These are phyloP conservation scores for Leptographium galeiforme DNA, from an alignment of 2,329 filamentous ascomycete genomes.

Conservation along the genomic window DNA sequence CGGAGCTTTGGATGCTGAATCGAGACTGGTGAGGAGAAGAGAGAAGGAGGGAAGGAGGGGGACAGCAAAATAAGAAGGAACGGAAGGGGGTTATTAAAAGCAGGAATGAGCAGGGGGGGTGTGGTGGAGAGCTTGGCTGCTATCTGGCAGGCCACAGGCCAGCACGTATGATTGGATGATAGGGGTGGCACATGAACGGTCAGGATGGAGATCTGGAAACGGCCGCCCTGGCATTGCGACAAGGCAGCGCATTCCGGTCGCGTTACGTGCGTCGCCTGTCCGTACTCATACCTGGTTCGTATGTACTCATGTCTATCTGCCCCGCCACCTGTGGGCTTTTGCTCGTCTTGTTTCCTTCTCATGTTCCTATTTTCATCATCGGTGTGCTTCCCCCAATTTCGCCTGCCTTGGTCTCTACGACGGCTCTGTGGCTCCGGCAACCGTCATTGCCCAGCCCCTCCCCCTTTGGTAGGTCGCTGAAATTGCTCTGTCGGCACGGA, in stretches of 20 bases:
- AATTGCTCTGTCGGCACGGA: no score
- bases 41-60: conserved; percentile 9
- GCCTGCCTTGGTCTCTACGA: no score
- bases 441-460: no score
- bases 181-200: not conserved
- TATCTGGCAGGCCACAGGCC: not conserved
- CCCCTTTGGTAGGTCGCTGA: no score
- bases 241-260: not conserved
- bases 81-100: conserved; percentile 8
- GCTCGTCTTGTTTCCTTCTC: not conserved
- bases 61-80: conserved; percentile 5
- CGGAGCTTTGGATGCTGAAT: not conserved
- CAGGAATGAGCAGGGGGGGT: conserved; percentile 8
- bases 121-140: conserved; percentile 3
- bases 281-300: not conserved
- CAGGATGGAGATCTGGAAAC: not conserved
- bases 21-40: conserved; percentile 7
- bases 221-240: not conserved
- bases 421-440: no score
- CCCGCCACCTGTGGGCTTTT: not conserved
- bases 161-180: conserved; percentile 1
- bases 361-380: no score
- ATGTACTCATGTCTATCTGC: not conserved
- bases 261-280: not conserved
- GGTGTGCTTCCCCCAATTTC: no score